phyloP scores from a whole-genome alignment of 495 filamentous ascomycete species.

The Neurospora sp. region DNA sequence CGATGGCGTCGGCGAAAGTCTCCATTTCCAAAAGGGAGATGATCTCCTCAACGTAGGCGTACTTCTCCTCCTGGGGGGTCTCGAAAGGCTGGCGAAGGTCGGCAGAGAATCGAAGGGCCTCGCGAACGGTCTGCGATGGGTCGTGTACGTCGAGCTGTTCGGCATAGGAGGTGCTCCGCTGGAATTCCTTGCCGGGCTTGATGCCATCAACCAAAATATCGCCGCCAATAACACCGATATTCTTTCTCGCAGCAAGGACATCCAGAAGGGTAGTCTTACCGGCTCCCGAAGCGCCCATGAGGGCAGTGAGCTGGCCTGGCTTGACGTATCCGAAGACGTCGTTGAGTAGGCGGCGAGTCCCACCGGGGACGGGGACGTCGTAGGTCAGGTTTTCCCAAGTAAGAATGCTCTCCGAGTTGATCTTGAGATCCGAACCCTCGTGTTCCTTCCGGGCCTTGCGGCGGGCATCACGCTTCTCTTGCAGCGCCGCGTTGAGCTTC shows the following conservation, averaged over 20 bases:
- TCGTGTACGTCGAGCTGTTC: conserved; percentile 82
- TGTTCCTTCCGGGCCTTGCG: conserved; percentile 41
- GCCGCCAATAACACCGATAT: conserved; percentile 65
- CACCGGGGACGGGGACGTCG: conserved; percentile 60
- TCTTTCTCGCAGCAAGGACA: conserved; percentile 66
- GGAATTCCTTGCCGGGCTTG: conserved; percentile 57
- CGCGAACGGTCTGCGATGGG: conserved; percentile 65
- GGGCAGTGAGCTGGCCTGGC: conserved; percentile 66
- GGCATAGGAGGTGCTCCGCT: conserved; percentile 70
- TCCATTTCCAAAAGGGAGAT: conserved; percentile 75
- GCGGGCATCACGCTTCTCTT: conserved; percentile 43
- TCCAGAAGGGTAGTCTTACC: conserved; percentile 80
- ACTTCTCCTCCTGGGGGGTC: conserved; percentile 60
- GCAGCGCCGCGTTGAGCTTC: conserved; percentile 54
- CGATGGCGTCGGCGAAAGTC: conserved; percentile 73
- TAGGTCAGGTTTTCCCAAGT: conserved; percentile 77
- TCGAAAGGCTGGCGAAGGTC: conserved; percentile 67
- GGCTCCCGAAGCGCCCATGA: conserved; percentile 82
- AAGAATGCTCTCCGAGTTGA: conserved; percentile 58
- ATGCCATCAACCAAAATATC: conserved; percentile 66
- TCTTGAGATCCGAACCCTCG: conserved; percentile 45
- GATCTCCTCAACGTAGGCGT: conserved; percentile 74
- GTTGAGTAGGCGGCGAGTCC: conserved; percentile 58
- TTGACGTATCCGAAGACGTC: conserved; percentile 69
- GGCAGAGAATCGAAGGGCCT: conserved; percentile 77